phyloP scores from a whole-genome alignment of 139 green algal species.

The Nannochloris sp. region DNA sequence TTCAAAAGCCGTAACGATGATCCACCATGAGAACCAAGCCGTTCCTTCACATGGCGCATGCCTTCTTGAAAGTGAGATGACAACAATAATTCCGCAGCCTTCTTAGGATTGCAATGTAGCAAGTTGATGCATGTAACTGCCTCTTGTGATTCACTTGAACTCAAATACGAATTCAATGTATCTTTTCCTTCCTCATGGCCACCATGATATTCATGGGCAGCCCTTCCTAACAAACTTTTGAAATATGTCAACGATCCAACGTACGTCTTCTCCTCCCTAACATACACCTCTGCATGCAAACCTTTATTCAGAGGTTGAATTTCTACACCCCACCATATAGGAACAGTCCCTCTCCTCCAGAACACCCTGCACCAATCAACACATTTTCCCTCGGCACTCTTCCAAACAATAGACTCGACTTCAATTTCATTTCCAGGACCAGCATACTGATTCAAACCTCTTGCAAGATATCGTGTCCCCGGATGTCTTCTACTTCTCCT shows the following conservation, averaged over 20 bases:
- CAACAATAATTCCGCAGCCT: conserved; percentile 55
- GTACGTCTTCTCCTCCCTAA: conserved; percentile 69
- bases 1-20: conserved; percentile 37
- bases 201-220: conserved; percentile 23
- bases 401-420: conserved; percentile 86
- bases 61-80: conserved; percentile 62
- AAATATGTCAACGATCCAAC: conserved; percentile 69
- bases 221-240: conserved; percentile 61
- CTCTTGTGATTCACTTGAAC: not conserved
- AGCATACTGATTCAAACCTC: conserved; percentile 77
- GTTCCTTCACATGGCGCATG: conserved; percentile 42
- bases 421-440: conserved; percentile 96
- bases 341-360: conserved; percentile 82
- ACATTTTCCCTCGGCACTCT: conserved; percentile 11
- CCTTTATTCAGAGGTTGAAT: conserved; percentile 39
- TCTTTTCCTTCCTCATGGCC: not conserved
- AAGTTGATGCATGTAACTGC: conserved; percentile 88
- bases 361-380: conserved; percentile 60
- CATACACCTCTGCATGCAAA: conserved; percentile 59
- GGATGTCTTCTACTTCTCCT: conserved; percentile 76
- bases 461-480: conserved; percentile 85
- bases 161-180: not conserved
- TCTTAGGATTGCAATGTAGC: conserved; percentile 66
- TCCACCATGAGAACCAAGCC: conserved; percentile 3
- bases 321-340: conserved; percentile 54